These are phyloP conservation scores for Casaregolazyma suthepensis DNA, from an alignment of 1,139 yeast genomes.

Conservation along the genomic window DNA sequence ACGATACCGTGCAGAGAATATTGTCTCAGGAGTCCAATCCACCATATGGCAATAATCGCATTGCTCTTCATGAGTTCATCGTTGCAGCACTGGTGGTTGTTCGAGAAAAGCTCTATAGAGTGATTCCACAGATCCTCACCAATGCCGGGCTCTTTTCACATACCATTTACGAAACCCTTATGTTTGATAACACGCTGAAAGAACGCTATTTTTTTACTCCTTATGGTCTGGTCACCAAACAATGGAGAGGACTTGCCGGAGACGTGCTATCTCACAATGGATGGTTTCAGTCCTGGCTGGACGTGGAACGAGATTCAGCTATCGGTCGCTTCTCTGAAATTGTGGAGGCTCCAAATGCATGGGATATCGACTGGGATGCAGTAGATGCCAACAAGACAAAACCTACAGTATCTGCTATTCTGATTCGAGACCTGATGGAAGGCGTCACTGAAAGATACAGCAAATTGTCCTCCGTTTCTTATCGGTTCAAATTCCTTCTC, in stretches of 20 bases:
- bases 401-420: slow-evolving; percentile 65
- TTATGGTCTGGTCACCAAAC: slow-evolving; percentile 29
- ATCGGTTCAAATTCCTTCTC: slow-evolving; percentile 62
- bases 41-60: slow-evolving; percentile 21
- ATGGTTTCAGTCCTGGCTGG: slow-evolving; percentile 57
- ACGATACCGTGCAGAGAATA: slow-evolving; percentile 33
- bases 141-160: slow-evolving; percentile 53
- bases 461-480: slow-evolving; percentile 51
- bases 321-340: slow-evolving; percentile 51
- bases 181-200: slow-evolving; percentile 52
- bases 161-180: slow-evolving; percentile 51
- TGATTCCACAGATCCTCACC: slow-evolving; percentile 36
- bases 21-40: slow-evolving; percentile 25
- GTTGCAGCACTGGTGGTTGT: slow-evolving; percentile 49
- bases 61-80: slow-evolving; percentile 46
- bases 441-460: slow-evolving; percentile 60
- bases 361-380: slow-evolving; percentile 57
- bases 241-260: slow-evolving; percentile 57
- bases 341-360: slow-evolving; percentile 47
- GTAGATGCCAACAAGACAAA: slow-evolving; percentile 41
- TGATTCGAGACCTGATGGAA: slow-evolving; percentile 56
- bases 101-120: slow-evolving; percentile 40
- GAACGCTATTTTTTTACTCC: slow-evolving; percentile 54
- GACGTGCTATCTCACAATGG: slow-evolving; percentile 42
- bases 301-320: slow-evolving; percentile 46